Base-by-base conservation (phyloP, 371 early-diverging fungal genomes). In the Capillidium rhysosporum region DNA sequence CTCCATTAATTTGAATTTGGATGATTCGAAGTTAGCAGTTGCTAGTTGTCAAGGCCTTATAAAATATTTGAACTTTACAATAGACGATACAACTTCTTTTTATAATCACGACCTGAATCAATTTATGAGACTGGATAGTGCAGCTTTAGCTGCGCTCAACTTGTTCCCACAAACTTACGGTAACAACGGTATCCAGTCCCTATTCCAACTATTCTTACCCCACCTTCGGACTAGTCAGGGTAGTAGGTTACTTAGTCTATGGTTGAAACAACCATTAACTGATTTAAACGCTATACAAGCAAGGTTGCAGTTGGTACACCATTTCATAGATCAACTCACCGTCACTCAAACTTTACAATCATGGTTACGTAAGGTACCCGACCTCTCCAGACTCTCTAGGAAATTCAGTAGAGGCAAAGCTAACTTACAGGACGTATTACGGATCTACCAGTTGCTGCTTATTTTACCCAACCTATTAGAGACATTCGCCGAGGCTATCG, bases 181-280 rank as follows among this genome's bases (percentile, higher is more conserved):
- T 9, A 18, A 21, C 30, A 2, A 31, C 23, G 3, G 82, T 60
- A 76, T 75, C 8, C 82, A 84, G 77, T 84, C 77, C 59, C 63
- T 94, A 18, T 87, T 75, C 55, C 91, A 92, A 0, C 65, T 93
- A 40, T 54, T 52, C 16, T 67, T 97, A 40, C 88, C 94, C 66
- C 71, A 83, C 55, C 92, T 93, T 69, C 77, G 79, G 54, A 97
- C 98, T 2, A 66, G 84, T 0, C 92, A 92, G 61, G 98, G 98
- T 0, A 72, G 83, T 18, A 71, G 95, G 2, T 60, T 94, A 58
- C 67, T 95, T 21, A 72, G 75, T 12, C 89, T 89, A 63, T 97
- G 96, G 95, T 62, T 97, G 28, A 90, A 86, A 57, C 96, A 95
- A 60, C 98, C 98, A 4, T 69, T 93, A 2, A 67, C 92, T 61